A percentile compares a stretch with the other conserved stretches of the same genome.
These are phyloP conservation scores for Puccinia triticina DNA, from an alignment of 1,284 basidiomycete genomes.

Conservation along the genomic window DNA sequence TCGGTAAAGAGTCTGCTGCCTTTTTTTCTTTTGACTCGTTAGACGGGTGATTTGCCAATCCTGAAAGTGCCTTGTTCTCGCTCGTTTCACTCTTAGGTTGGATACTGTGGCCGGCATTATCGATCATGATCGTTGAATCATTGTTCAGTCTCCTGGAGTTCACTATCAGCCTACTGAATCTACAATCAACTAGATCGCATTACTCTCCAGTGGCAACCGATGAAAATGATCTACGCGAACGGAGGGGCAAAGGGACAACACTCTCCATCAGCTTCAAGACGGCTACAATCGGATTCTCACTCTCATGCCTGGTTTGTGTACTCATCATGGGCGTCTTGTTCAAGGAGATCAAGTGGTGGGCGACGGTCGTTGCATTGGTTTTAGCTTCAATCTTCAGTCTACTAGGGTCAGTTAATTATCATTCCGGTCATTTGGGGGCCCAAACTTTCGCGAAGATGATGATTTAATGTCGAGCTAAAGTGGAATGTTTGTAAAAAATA, in stretches of 20 bases:
- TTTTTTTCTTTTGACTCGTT: not conserved
- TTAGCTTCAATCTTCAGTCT: constrained; percentile 50
- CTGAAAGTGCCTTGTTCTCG: constrained; percentile 11
- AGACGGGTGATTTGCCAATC: not conserved
- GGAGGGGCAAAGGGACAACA: not conserved
- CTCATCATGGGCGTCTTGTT: constrained; percentile 38
- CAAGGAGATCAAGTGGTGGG: constrained; percentile 50
- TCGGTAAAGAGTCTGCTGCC: constrained; percentile 69
- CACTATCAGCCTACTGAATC: constrained; percentile 60
- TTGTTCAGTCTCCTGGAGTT: constrained; percentile 77
- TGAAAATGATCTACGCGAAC: not conserved
- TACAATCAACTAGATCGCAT: not conserved
- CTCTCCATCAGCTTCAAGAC: constrained; percentile 27
- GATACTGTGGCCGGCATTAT: constrained; percentile 82
- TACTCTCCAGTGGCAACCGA: constrained; percentile 33
- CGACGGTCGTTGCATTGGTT: constrained; percentile 36
- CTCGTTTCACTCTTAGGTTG: constrained; percentile 52
- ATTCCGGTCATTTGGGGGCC: not conserved
- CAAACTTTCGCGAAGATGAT: not conserved
- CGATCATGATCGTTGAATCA: constrained; percentile 89
- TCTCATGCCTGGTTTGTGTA: constrained; percentile 42
- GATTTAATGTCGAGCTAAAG: not conserved
- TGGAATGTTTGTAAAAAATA: not conserved
- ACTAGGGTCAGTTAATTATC: constrained; percentile 41
- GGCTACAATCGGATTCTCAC: constrained; percentile 27